A percentile compares a stretch with the other conserved stretches of the same genome.
Evolutionary conservation across 441 rosid species (phyloP).

Genomic region (Adansonia gregorii): DNA sequence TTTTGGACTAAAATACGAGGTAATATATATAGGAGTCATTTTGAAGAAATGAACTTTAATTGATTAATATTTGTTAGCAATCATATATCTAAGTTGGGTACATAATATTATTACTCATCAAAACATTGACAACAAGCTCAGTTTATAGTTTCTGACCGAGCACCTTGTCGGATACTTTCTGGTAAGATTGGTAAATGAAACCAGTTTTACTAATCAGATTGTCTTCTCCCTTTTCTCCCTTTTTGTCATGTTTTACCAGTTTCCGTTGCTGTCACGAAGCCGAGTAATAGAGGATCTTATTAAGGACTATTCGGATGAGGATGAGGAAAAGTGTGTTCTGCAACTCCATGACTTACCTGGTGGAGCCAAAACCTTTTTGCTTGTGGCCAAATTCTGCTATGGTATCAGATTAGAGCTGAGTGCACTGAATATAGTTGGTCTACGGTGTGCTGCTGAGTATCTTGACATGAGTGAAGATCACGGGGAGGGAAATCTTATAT

Average conservation of each 20-base stretch:
- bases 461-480: constrained; percentile 75
- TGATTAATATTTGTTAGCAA: neutral
- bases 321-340: constrained; percentile 48
- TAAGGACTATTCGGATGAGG: constrained; percentile 41
- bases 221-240: neutral
- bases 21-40: neutral
- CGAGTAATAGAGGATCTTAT: constrained; percentile 58
- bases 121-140: neutral
- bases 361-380: constrained; percentile 70
- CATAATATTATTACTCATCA: neutral
- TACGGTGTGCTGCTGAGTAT: constrained; percentile 87
- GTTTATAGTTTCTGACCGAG: neutral
- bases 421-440: constrained; percentile 60
- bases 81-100: neutral
- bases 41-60: neutral
- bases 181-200: neutral
- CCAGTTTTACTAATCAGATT: constrained; percentile 13
- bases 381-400: constrained; percentile 86
- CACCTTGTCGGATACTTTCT: neutral
- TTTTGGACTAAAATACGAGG: neutral
- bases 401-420: constrained; percentile 73
- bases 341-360: constrained; percentile 80
- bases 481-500: constrained; percentile 74
- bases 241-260: constrained; percentile 45
- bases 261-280: constrained; percentile 91